phyloP scores from a whole-genome alignment of 495 filamentous ascomycete species.

The Evernia prunastri region DNA sequence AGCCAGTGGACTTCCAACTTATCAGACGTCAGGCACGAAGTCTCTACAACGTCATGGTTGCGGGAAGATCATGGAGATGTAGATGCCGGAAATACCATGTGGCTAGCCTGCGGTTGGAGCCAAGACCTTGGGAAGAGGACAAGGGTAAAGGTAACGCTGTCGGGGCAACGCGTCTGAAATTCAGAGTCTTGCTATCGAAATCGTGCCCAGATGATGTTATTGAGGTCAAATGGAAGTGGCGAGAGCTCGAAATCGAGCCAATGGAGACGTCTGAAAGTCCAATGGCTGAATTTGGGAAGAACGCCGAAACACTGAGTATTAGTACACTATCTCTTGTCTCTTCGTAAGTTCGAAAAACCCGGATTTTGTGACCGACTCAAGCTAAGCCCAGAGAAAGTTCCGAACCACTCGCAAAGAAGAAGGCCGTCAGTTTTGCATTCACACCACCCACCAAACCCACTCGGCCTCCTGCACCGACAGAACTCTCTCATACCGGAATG shows the following conservation, averaged over 20 bases:
- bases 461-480: neutral
- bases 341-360: neutral
- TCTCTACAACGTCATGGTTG: conserved; percentile 21
- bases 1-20: neutral
- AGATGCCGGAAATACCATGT: conserved; percentile 21
- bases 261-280: neutral
- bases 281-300: neutral
- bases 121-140: conserved; percentile 9
- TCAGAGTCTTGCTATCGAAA: neutral
- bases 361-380: neutral
- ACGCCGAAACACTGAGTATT: neutral
- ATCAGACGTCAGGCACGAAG: conserved; percentile 20
- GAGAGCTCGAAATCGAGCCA: conserved; percentile 3
- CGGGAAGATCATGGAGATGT: conserved; percentile 24
- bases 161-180: neutral
- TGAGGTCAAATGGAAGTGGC: conserved; percentile 1
- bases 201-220: neutral
- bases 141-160: neutral
- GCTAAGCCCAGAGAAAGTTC: neutral
- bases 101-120: conserved; percentile 24
- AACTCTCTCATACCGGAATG: neutral
- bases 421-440: neutral
- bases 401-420: neutral
- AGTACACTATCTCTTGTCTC: neutral
- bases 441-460: neutral